Conservation (phyloP, 148 eudicot genomes). For the Cornus florida region DNA sequence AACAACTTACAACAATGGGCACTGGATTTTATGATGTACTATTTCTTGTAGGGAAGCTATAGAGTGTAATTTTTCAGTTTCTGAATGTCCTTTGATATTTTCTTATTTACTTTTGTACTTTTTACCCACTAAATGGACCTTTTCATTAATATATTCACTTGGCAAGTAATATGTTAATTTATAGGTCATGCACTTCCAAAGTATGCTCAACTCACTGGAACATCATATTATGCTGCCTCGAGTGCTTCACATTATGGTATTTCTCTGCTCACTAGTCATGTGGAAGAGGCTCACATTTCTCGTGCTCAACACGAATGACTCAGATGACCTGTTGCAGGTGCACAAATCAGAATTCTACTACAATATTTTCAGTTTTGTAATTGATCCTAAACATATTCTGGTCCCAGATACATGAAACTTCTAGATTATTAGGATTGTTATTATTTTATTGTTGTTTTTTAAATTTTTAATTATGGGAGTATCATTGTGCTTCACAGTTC, state of each 20-base stretch:
- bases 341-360: conserved; percentile 12
- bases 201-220: conserved; percentile 73
- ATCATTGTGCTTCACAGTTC: neutral
- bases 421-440: neutral
- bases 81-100: too few relatives aligned
- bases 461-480: neutral
- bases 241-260: conserved; percentile 79
- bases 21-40: too few relatives aligned
- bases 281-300: conserved; percentile 68
- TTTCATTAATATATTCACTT: neutral
- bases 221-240: conserved; percentile 81
- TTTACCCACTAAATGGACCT: too few relatives aligned
- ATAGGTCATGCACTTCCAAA: conserved; percentile 74
- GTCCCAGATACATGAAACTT: neutral
- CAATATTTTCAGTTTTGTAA: conserved; percentile 15
- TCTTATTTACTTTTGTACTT: too few relatives aligned
- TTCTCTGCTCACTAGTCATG: conserved; percentile 70
- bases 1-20: too few relatives aligned
- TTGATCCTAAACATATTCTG: neutral
- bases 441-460: too few relatives aligned
- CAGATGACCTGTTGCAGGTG: conserved; percentile 33
- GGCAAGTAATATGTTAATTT: conserved; percentile 4
- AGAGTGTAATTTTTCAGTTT: too few relatives aligned
- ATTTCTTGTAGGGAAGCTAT: too few relatives aligned
- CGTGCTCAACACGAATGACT: conserved; percentile 41